phyloP scores from a whole-genome alignment of 768 basidiomycete species.

The Leccinum rimulosum region DNA sequence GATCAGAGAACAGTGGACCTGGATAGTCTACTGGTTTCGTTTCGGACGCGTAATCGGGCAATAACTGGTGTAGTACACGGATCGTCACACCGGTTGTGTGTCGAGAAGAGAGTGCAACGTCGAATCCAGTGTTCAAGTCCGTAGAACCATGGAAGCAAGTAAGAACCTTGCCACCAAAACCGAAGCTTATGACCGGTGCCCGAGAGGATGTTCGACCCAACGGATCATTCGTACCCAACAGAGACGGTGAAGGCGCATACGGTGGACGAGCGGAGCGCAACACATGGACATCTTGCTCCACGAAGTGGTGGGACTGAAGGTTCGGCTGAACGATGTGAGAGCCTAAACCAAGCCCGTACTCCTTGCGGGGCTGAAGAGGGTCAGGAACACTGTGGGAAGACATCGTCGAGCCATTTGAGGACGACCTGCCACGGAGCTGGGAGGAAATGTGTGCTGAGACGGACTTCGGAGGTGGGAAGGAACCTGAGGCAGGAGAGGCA shows the following conservation, averaged over 20 bases:
- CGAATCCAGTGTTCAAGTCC: constrained; percentile 68
- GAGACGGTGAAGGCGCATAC: constrained; percentile 84
- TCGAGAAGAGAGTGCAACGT: constrained; percentile 71
- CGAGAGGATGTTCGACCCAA: constrained; percentile 68
- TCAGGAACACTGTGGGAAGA: constrained; percentile 30
- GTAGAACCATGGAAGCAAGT: constrained; percentile 81
- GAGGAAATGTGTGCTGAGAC: constrained; percentile 14
- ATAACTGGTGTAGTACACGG: constrained; percentile 61
- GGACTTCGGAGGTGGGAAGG: constrained; percentile 37
- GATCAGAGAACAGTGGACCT: constrained; percentile 83
- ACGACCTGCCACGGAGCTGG: constrained; percentile 37
- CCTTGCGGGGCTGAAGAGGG: constrained; percentile 23
- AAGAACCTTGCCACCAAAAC: constrained; percentile 89
- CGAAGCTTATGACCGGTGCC: constrained; percentile 83
- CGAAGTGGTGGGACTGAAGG: constrained; percentile 16
- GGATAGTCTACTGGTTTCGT: constrained; percentile 63
- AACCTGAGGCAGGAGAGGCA: constrained; percentile 29
- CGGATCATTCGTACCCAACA: constrained; percentile 80
- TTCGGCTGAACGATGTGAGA: constrained; percentile 17
- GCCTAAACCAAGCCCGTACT: constrained; percentile 26
- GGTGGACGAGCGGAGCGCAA: constrained; percentile 44
- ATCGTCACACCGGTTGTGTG: constrained; percentile 69
- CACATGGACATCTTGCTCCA: constrained; percentile 27
- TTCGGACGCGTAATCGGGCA: constrained; percentile 64
- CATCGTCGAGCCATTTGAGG: constrained; percentile 44